These are phyloP conservation scores for Aspergillus unguis DNA, from an alignment of 2,329 filamentous ascomycete genomes.

Conservation along the genomic window DNA sequence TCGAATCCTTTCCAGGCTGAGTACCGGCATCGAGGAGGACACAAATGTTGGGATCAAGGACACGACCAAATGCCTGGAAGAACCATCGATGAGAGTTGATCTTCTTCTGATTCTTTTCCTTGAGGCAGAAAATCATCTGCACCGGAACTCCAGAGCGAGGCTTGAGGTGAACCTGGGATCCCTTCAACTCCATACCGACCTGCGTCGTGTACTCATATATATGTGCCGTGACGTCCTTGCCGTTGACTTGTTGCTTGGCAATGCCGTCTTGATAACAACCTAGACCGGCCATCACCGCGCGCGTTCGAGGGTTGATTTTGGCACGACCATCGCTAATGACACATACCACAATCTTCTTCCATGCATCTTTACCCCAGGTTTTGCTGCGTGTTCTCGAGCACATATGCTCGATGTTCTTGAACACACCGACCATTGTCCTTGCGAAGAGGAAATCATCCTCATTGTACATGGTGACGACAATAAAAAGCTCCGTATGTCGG, in stretches of 20 bases:
- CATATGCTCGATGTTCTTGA: conserved; percentile 99
- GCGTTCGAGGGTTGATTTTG: conserved; percentile 92
- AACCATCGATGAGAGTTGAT: conserved; percentile 99
- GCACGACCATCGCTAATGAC: conserved; percentile 94
- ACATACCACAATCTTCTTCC: conserved; percentile 99
- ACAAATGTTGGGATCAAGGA: conserved; percentile 93
- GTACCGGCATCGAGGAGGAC: conserved; percentile 95
- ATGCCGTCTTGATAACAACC: conserved; percentile 98
- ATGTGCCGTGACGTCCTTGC: conserved; percentile 92
- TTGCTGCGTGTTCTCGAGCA: conserved; percentile 89
- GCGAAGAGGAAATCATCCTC: conserved; percentile 96
- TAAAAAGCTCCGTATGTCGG: conserved; percentile 89
- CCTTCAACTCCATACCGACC: conserved; percentile 78
- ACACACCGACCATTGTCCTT: conserved; percentile 91
- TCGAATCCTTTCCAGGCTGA: conserved; percentile 86
- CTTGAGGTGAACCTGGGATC: conserved; percentile 78
- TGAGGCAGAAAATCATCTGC: conserved; percentile 95
- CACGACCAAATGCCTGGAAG: conserved; percentile 91
- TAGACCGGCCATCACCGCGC: conserved; percentile 84
- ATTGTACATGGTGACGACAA: conserved; percentile 98
- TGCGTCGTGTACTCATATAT: conserved; percentile 75
- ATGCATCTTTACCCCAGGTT: conserved; percentile 96
- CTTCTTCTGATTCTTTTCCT: conserved; percentile 99
- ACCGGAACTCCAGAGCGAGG: conserved; percentile 81
- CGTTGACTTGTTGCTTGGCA: conserved; percentile 95